phyloP scores from a whole-genome alignment of 495 filamentous ascomycete genomes.

The Penicillium subrubescens region DNA sequence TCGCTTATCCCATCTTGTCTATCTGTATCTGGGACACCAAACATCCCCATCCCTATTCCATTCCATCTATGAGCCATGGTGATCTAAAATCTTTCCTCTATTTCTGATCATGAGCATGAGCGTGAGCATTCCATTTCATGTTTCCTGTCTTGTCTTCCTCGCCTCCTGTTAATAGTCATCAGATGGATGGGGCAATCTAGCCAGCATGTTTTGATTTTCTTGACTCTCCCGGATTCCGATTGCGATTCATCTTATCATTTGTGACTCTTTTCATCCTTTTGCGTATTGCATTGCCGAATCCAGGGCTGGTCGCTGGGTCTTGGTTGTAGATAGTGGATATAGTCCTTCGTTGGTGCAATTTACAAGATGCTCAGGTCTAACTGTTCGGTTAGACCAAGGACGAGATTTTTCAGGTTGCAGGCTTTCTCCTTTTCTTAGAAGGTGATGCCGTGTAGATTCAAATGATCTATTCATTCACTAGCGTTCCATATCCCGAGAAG shows the following conservation, averaged over 20 bases:
- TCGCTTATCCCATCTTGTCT: neutral
- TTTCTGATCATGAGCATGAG: neutral
- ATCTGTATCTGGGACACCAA: neutral
- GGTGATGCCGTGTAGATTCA: too few species aligned
- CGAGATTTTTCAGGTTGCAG: neutral
- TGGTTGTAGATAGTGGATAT: conserved; percentile 5
- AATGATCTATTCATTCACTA: too few species aligned
- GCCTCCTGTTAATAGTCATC: conserved; percentile 4
- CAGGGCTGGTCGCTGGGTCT: neutral
- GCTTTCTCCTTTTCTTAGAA: neutral
- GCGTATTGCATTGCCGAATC: conserved; percentile 6
- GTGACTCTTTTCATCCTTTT: neutral
- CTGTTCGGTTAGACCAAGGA: neutral
- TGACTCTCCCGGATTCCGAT: neutral
- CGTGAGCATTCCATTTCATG: neutral
- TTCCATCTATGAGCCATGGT: conserved; percentile 14
- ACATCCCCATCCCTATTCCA: conserved; percentile 7
- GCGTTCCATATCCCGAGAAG: too few species aligned
- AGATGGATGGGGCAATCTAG: conserved; percentile 11
- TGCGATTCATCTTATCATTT: neutral
- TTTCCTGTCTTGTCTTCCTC: neutral
- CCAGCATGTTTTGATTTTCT: neutral
- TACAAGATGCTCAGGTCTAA: neutral
- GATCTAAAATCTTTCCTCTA: neutral
- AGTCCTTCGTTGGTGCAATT: neutral